Evolutionary conservation across 2,329 filamentous ascomycete genomes (phyloP), one percentile per base, ranked within the genome.

Genomic region (Fusarium sp.): DNA sequence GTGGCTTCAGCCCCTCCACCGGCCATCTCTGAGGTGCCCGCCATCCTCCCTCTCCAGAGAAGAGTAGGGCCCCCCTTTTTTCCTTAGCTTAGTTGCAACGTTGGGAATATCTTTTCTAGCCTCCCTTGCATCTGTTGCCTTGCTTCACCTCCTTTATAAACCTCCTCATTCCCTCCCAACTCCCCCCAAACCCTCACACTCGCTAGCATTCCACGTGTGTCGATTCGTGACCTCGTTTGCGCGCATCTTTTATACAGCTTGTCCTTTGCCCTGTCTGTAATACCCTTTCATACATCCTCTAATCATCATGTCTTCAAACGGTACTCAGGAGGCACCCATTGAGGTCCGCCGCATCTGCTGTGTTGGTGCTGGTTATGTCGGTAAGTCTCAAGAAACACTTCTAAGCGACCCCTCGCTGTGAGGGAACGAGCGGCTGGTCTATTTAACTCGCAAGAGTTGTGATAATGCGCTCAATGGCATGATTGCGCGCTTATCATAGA

Each of bases 301-400:
- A 53, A 57, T 65, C 68, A 66, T 51, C 70, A 74, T 74, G 72
- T 72, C 75, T 45, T 58, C 73, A 68, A 79, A 80, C 70, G 77
- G 75, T 69, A 60, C 58, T 33, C 57, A 71, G 38, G 62, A 71
- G 13, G 67, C 62, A 28, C 74, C 73, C 47, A 76, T 80, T 70
- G 71, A 75, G 50, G 78, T 91, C 39, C 82, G 81, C 73, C 90
- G 87, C 74, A 89, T 93, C 53, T 93, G 91, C 79, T 93, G 90
- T 76, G 88, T 93, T 66, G 91, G 91, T 50, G 91, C 91, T 70
- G 91, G 91, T 71, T 93, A 93, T 77, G 90, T 93, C 68, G 91
- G 89, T 92, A 84, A 73, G 89, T 83, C 11, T 15, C 21, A 34
- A 34, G 46, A 22, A 55, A 36, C 34, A 39, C 28, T 21, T 31